Evolutionary conservation across 1,139 yeast species (phyloP).

Genomic region (Kluyveromyces marxianus): DNA sequence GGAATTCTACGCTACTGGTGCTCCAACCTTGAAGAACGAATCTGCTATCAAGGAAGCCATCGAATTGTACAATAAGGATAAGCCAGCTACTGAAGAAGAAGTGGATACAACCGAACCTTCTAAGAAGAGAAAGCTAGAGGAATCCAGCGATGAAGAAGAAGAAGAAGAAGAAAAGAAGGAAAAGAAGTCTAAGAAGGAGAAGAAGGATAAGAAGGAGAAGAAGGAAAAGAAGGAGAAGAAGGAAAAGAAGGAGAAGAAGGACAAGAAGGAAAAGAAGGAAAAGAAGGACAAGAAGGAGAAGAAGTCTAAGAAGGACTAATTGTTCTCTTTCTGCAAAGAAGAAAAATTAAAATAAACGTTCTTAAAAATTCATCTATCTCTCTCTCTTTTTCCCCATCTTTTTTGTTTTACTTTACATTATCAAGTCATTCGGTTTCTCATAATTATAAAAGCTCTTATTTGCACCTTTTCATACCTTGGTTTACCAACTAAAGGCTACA

Average conservation of each 20-base stretch:
- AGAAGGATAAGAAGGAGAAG: slow-evolving; percentile 10
- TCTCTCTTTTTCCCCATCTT: neutral
- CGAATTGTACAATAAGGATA: slow-evolving; percentile 54
- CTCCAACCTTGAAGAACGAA: slow-evolving; percentile 91
- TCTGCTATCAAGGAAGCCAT: slow-evolving; percentile 92
- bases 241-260: slow-evolving; percentile 13
- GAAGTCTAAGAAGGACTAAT: slow-evolving; percentile 12
- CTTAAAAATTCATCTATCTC: slow-evolving; percentile 2
- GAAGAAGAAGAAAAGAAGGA: slow-evolving; percentile 3
- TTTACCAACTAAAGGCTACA: neutral
- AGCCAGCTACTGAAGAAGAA: slow-evolving; percentile 36
- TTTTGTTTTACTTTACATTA: neutral
- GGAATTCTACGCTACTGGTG: slow-evolving; percentile 92
- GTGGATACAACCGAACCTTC: slow-evolving; percentile 35
- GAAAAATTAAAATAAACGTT: slow-evolving; percentile 19
- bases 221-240: slow-evolving; percentile 5
- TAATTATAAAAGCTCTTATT: neutral
- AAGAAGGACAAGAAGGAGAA: slow-evolving; percentile 2
- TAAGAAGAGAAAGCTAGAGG: slow-evolving; percentile 12
- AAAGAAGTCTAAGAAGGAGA: slow-evolving; percentile 5
- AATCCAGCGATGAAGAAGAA: slow-evolving; percentile 1
- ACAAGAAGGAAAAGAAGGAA: slow-evolving; percentile 15
- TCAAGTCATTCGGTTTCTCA: neutral
- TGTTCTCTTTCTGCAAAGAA: slow-evolving; percentile 21
- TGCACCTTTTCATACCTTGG: neutral